A percentile compares a stretch with the other conserved stretches of the same genome.
phyloP scores from a whole-genome alignment of 2,329 filamentous ascomycete genomes.

The Byssoonygena ceratinophila region DNA sequence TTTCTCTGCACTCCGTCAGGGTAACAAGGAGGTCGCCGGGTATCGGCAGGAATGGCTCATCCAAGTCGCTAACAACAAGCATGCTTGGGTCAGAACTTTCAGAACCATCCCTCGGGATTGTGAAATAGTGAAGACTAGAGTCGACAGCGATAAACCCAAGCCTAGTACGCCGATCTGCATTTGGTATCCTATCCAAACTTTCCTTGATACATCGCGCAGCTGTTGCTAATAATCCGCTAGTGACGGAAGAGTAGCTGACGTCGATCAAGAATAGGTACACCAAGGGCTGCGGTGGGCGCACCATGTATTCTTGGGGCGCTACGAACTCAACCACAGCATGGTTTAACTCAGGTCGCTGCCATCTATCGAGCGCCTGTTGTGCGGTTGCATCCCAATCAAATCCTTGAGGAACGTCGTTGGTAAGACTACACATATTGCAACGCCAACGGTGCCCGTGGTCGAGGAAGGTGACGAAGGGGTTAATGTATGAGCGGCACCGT shows the following conservation, averaged over 20 bases:
- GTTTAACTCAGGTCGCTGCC: conserved; percentile 87
- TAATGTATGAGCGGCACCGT: conserved; percentile 94
- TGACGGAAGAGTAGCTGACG: conserved; percentile 81
- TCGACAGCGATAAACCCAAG: conserved; percentile 94
- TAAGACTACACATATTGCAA: conserved; percentile 99
- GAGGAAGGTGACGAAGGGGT: conserved; percentile 90
- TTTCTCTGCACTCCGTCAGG: conserved; percentile 75
- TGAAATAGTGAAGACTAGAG: conserved; percentile 90
- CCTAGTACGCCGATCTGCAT: conserved; percentile 82
- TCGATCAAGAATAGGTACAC: conserved; percentile 95
- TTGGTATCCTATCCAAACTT: conserved; percentile 94
- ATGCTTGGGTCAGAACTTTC: conserved; percentile 78
- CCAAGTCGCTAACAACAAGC: conserved; percentile 87
- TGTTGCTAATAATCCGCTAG: conserved; percentile 82
- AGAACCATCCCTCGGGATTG: conserved; percentile 76
- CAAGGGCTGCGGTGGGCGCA: conserved; percentile 85
- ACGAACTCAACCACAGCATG: conserved; percentile 96
- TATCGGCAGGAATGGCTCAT: conserved; percentile 92
- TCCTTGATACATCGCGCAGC: conserved; percentile 88
- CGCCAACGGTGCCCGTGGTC: conserved; percentile 97
- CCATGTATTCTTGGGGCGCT: conserved; percentile 98
- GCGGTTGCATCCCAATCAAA: conserved; percentile 95
- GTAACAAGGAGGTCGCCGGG: conserved; percentile 86
- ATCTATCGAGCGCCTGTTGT: conserved; percentile 83
- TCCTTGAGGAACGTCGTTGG: conserved; percentile 96